Evolutionary conservation across 768 basidiomycete species (phyloP).

Genomic region (Phylloporus sp.): DNA sequence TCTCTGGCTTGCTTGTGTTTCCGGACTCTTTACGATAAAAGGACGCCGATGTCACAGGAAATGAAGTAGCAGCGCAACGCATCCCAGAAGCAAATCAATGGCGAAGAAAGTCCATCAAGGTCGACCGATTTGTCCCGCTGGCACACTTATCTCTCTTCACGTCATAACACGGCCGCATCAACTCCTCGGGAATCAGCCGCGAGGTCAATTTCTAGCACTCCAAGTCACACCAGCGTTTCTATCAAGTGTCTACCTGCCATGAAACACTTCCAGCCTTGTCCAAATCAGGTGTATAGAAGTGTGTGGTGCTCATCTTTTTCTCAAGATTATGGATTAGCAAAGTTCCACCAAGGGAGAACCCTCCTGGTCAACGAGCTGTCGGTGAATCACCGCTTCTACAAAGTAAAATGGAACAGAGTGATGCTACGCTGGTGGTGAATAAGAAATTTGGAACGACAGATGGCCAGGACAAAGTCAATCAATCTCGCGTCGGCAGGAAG

Average conservation of each 20-base stretch:
- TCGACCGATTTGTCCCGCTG: constrained; percentile 21
- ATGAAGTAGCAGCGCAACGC: constrained; percentile 25
- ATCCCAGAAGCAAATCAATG: constrained; percentile 5
- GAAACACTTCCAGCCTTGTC: constrained; percentile 6
- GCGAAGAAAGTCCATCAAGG: constrained; percentile 8
- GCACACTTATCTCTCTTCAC: constrained; percentile 36
- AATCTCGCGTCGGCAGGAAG: constrained; percentile 5
- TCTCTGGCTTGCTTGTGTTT: neutral
- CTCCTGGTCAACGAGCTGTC: neutral
- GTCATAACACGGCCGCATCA: constrained; percentile 37
- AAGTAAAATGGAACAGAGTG: neutral
- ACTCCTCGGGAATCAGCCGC: constrained; percentile 33
- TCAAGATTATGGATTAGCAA: constrained; percentile 2
- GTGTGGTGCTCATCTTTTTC: constrained; percentile 8
- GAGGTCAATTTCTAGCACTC: constrained; percentile 27
- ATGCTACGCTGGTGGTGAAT: neutral
- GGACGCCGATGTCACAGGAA: constrained; percentile 30
- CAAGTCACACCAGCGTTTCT: constrained; percentile 28
- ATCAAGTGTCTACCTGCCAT: constrained; percentile 8
- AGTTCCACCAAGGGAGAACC: neutral
- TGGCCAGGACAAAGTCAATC: constrained; percentile 2
- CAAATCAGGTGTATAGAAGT: constrained; percentile 2
- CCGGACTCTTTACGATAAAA: constrained; percentile 8
- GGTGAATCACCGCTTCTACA: neutral
- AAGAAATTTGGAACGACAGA: neutral